phyloP scores from a whole-genome alignment of 2,329 filamentous ascomycete species.

The Decorospora gaudefroyi region DNA sequence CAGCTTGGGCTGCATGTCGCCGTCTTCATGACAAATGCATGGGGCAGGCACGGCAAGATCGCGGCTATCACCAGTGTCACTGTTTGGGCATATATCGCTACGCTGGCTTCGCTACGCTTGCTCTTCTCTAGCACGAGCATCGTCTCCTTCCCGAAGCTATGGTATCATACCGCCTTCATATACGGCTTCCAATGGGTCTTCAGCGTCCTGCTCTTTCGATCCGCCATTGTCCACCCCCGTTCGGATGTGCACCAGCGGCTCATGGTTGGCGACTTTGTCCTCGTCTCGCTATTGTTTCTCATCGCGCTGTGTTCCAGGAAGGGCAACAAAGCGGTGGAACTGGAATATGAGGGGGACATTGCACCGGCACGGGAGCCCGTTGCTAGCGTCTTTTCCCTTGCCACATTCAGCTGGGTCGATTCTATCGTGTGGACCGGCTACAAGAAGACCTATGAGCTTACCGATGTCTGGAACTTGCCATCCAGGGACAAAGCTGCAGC shows the following conservation, averaged over 20 bases:
- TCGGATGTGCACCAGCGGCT: constrained; percentile 67
- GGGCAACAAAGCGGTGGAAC: constrained; percentile 84
- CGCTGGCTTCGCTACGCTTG: constrained; percentile 73
- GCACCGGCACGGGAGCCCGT: constrained; percentile 84
- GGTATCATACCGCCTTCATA: constrained; percentile 89
- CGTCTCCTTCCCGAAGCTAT: constrained; percentile 73
- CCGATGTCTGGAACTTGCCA: constrained; percentile 88
- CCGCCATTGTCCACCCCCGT: constrained; percentile 75
- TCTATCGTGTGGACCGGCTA: constrained; percentile 87
- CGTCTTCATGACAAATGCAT: constrained; percentile 64
- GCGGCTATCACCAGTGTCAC: constrained; percentile 69
- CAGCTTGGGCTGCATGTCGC: constrained; percentile 71
- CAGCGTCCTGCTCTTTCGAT: constrained; percentile 77
- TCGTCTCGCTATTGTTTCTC: constrained; percentile 73
- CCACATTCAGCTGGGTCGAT: constrained; percentile 90
- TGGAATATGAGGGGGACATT: constrained; percentile 88
- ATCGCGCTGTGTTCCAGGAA: constrained; percentile 83
- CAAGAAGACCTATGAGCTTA: constrained; percentile 78
- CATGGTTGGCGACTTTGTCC: constrained; percentile 71
- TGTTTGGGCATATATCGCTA: constrained; percentile 79
- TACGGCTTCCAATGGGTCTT: constrained; percentile 85
- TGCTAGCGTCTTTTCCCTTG: constrained; percentile 84
- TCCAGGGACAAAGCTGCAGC: constrained; percentile 84
- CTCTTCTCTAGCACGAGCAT: constrained; percentile 63
- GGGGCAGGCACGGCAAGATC: constrained; percentile 61